Evolutionary conservation across 148 eudicot genomes (phyloP), one percentile per base, ranked within the genome.

Genomic region (Tetragonia tetragonoides): DNA sequence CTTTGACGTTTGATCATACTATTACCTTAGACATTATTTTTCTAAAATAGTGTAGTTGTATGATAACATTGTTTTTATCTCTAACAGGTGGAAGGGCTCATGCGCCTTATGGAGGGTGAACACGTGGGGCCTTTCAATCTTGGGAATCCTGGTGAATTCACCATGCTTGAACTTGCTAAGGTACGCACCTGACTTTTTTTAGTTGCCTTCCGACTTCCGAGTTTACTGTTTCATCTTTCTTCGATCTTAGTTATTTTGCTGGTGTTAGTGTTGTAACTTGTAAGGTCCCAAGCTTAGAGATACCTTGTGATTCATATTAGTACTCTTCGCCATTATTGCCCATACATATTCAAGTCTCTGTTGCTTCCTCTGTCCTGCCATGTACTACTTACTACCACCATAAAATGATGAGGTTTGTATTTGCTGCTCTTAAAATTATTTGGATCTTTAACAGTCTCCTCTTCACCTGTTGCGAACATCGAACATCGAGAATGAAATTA

Each of bases 131-230:
- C 99, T 41, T 93, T 94, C 84, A 94, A 94, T 78, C 93, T 94
- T 10, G 98, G 98, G 47, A 94, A 94, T 77, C 98, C 97, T 7
- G 99, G 99, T 40, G 99, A 95, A 88, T 95, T 95, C 79, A 95
- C 99, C 84, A 95, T 95, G 99, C 92, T 95, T 78, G 99, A 93
- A 85, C 99, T 95, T 79, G 99, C 99, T 73, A 87, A 95, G 97
- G 96, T 91, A 90, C 61, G 71, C 40, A 17, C 59, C 66, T 17
- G 17, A 15, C n/a, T 64, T 10, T 10, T 66, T 67, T 59, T 40
- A 28, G 42, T 12, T 54, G 21, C 4, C 28, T 0, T 47, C 6
- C 49, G 61, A 46, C 49, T 3, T 41, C 38, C 6, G 18, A 11
- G 41, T 49, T 6, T 8, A 53, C 61, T 34, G 51, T 51, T 17